Evolutionary conservation across 768 basidiomycete genomes (phyloP).

Genomic region (Trametes cubensis): DNA sequence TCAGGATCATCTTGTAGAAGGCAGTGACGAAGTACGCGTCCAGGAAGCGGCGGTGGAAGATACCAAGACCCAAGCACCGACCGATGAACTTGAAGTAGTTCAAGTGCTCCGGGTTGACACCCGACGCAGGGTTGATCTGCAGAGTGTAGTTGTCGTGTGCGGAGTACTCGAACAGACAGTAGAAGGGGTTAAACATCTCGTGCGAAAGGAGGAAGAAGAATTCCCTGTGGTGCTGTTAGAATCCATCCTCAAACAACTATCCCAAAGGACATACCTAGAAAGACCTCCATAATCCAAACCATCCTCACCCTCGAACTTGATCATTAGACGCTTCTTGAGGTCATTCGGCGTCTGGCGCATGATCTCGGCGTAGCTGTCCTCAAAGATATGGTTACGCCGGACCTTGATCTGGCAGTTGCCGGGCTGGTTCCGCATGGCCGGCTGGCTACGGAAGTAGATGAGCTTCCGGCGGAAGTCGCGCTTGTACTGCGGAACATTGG

Average conservation of each 20-base stretch:
- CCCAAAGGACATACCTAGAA: slow-evolving; percentile 62
- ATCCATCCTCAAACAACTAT: background rate
- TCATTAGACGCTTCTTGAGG: slow-evolving; percentile 98
- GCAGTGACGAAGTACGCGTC: slow-evolving; percentile 99
- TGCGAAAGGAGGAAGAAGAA: slow-evolving; percentile 99
- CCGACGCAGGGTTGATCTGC: slow-evolving; percentile 98
- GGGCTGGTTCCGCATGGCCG: slow-evolving; percentile 96
- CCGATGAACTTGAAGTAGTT: slow-evolving; percentile 99
- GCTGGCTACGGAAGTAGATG: slow-evolving; percentile 99
- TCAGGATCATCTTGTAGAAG: slow-evolving; percentile 99
- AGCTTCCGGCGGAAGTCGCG: slow-evolving; percentile 99
- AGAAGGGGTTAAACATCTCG: slow-evolving; percentile 99
- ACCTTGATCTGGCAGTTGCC: slow-evolving; percentile 99
- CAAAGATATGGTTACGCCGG: slow-evolving; percentile 96
- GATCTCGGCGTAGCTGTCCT: slow-evolving; percentile 99
- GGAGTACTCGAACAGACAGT: slow-evolving; percentile 99
- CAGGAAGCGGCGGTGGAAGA: slow-evolving; percentile 98
- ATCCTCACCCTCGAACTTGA: slow-evolving; percentile 99
- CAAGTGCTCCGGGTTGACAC: slow-evolving; percentile 97
- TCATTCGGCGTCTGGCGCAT: slow-evolving; percentile 99
- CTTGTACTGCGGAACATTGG: slow-evolving; percentile 99
- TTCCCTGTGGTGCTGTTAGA: slow-evolving; percentile 60
- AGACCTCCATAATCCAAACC: slow-evolving; percentile 98
- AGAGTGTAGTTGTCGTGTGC: slow-evolving; percentile 99
- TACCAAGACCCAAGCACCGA: slow-evolving; percentile 90